Evolutionary conservation across 2,329 filamentous ascomycete genomes (phyloP).

Genomic region (Gnomoniopsis smithogilvyi): DNA sequence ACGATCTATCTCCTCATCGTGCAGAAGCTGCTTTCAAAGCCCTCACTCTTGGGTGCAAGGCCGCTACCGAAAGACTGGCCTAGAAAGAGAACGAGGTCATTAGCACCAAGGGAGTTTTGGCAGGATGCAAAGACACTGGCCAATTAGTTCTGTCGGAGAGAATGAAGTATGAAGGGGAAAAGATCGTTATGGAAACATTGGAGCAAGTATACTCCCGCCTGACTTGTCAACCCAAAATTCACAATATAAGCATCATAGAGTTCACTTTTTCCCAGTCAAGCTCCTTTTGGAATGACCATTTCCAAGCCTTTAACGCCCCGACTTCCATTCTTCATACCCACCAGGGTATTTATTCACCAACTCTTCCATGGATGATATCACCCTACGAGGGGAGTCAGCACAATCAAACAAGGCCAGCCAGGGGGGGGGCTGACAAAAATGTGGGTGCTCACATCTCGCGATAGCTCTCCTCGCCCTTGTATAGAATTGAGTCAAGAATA

Average conservation of each 20-base stretch:
- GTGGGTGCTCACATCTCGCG: background rate
- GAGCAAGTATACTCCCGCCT: too few species aligned
- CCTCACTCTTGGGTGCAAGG: background rate
- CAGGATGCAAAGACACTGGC: too few species aligned
- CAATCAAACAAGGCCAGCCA: too few species aligned
- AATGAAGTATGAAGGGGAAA: too few species aligned
- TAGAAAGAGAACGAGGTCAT: background rate
- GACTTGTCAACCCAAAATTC: too few species aligned
- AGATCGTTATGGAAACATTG: too few species aligned
- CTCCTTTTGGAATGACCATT: background rate
- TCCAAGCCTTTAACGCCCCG: background rate
- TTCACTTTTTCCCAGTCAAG: too few species aligned
- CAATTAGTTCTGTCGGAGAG: too few species aligned
- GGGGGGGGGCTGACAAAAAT: too few species aligned
- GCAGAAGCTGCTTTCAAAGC: background rate
- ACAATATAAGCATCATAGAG: too few species aligned
- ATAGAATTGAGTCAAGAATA: background rate
- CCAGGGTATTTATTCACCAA: background rate
- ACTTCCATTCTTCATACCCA: background rate
- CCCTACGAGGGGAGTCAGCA: background rate
- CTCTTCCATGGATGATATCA: background rate
- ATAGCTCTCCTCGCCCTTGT: background rate
- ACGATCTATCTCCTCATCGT: background rate
- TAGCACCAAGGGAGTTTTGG: background rate
- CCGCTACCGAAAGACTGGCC: background rate